phyloP scores from a whole-genome alignment of 306 rosid genomes.

The Ceratonia siliqua region DNA sequence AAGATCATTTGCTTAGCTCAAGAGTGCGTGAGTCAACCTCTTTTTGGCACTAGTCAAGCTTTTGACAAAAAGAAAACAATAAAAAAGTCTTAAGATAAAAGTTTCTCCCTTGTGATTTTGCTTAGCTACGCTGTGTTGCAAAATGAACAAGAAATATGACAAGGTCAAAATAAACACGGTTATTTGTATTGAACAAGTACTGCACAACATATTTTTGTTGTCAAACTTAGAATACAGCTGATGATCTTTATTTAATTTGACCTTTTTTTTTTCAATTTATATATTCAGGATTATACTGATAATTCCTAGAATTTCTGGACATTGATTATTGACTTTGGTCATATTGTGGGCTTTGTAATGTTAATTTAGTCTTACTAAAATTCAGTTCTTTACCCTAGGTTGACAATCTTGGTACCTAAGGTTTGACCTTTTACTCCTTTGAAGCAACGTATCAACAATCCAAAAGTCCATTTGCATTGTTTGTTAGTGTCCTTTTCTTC shows the following conservation, averaged over 20 bases:
- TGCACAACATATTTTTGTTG: background rate
- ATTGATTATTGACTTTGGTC: background rate
- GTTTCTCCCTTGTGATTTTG: background rate
- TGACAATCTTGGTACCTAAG: too few relatives aligned
- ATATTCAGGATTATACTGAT: background rate
- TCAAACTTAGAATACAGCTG: background rate
- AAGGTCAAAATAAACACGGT: background rate
- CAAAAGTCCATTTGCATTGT: too few relatives aligned
- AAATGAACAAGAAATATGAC: background rate
- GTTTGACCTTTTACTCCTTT: too few relatives aligned
- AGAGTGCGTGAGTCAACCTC: background rate
- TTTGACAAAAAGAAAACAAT: background rate
- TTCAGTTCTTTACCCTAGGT: too few relatives aligned
- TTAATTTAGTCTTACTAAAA: too few relatives aligned
- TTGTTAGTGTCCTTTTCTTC: too few relatives aligned
- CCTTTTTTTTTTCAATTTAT: background rate
- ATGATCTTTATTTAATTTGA: conserved; percentile 3
- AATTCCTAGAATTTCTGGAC: background rate
- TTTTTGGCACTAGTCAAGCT: background rate
- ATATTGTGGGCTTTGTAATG: too few relatives aligned
- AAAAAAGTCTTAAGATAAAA: background rate
- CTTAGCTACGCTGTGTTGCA: background rate
- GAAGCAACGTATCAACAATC: too few relatives aligned
- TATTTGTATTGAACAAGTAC: conserved; percentile 1
- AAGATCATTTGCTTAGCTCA: background rate